A percentile compares a stretch with the other conserved stretches of the same genome.
phyloP scores from a whole-genome alignment of 2,329 filamentous ascomycete genomes.

The Fusarium pseudoanthophilum region DNA sequence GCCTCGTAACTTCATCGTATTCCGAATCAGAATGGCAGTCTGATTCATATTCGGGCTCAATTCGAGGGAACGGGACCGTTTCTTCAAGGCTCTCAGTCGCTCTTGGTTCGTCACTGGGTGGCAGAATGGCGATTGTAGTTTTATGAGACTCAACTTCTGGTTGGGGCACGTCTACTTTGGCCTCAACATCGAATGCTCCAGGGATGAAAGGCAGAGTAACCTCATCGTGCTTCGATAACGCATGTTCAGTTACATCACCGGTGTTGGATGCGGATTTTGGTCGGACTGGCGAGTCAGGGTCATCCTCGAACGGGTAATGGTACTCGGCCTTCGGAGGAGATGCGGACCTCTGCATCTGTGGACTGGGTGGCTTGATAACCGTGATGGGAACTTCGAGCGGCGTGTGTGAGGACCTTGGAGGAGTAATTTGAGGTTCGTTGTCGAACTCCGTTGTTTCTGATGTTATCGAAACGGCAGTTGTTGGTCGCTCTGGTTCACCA shows the following conservation, averaged over 20 bases:
- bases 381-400: slow-evolving; percentile 42
- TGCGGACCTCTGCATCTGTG: slow-evolving; percentile 37
- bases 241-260: slow-evolving; percentile 38
- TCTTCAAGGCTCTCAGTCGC: slow-evolving; percentile 23
- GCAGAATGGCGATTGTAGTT: slow-evolving; percentile 62
- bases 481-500: slow-evolving; percentile 61
- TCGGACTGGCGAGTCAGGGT: slow-evolving; percentile 45
- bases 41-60: slow-evolving; percentile 52
- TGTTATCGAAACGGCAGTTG: slow-evolving; percentile 67
- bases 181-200: slow-evolving; percentile 50
- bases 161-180: slow-evolving; percentile 47
- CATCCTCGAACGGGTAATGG: slow-evolving; percentile 63
- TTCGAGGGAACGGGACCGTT: slow-evolving; percentile 49
- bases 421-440: slow-evolving; percentile 73
- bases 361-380: slow-evolving; percentile 46
- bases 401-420: slow-evolving; percentile 52
- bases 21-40: slow-evolving; percentile 54
- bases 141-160: slow-evolving; percentile 45
- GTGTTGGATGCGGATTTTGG: slow-evolving; percentile 7
- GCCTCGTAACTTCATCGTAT: slow-evolving; percentile 35
- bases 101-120: slow-evolving; percentile 49
- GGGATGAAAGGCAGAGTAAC: slow-evolving; percentile 37
- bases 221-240: slow-evolving; percentile 11
- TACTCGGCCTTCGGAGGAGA: slow-evolving; percentile 55
- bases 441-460: slow-evolving; percentile 79